Base-by-base conservation (phyloP, 192 early-diverging fungal species). In the Oehlia diaphana region DNA sequence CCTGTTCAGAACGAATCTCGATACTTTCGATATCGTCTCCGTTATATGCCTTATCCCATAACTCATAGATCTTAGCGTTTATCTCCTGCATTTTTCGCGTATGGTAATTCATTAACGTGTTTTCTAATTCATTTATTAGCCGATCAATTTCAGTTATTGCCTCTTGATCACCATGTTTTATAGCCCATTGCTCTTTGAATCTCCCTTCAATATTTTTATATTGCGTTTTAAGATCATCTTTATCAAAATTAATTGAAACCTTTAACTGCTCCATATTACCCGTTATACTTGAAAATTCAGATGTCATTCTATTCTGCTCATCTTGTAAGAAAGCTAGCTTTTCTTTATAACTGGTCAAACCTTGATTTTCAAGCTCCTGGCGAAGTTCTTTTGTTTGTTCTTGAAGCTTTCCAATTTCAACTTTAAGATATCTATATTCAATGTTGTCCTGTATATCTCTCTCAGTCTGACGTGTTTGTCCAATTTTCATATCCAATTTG, bases 1-100 rank as follows among this genome's bases (percentile, higher is more conserved):
- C 95, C 44, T 91, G 85, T 76, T 99, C 96, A 3, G 96, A 93
- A 6, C 95, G 92, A 65, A 98, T 98, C 84, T 97, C 97, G 26
- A 99, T 97, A 16, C 91, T 92, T 82, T 99, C 97, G 77, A 99
- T 98, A 81, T 99, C 98, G 72, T 88, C 92, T 26, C 98, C 98
- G 77, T 91, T 92, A 86, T 99, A 99, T 0, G 97, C 98, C 74
- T 95, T 95, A 16, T 91, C 88, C 98, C 98, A 99, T 39, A 99
- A 87, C 78, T 99, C 97, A 19, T 92, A 90, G 80, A 99, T 99
- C 69, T 94, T 94, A 83, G 94, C 93, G 85, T 99, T 99, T 77
- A 99, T 91, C 83, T 98, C 96, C 53, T 95, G 91, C 96, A 99
- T 99, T 81, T 98, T 98, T 72, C 92, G 80, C 39, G 94, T 88